Base-by-base conservation (phyloP, 371 early-diverging fungal genomes). In the Mucor saturninus region DNA sequence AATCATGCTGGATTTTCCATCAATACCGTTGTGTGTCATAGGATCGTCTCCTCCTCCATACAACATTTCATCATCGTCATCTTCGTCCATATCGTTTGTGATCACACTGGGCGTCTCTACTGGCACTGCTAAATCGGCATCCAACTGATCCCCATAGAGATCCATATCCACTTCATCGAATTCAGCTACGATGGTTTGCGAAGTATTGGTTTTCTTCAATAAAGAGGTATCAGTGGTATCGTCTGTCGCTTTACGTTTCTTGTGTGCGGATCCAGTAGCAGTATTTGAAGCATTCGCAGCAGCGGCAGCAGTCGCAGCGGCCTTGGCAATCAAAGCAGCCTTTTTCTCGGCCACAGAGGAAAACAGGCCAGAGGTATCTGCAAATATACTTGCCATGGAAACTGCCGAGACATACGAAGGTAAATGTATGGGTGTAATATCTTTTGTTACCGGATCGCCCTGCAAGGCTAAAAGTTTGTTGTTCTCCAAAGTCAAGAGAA, bases 401-500 rank as follows among this genome's bases (percentile, higher is more conserved):
- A 85, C 74, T 21, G 58, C 26, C 42, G 65, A 70, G 28, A 86
- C 64, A 32, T 57, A 48, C 11, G 74, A 59, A 0, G 86, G 79
- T 6, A 81, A 64, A 30, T 65, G 67, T 2, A 78, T 64, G 8
- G 62, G 35, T 5, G 71, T 58, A 5, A 87, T 64, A 40, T 83
- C 78, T 35, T 81, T 83, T 7, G 83, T 80, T 3, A 59, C 71
- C 5, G 79, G 68, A 61, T 92, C 85, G 0, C 85, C 86, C 62
- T 83, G 76, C 11, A 90, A 75, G 13, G 91, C 67, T n/a, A 81
- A 58, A 11, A 90, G 73, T 5, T 84, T 81, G 10, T 89, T 90
- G 54, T 82, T 83, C 53, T 85, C 87, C 61, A 88, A 73, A 43
- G 84, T 78, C 7, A 96, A 64, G n/a, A 95, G 58, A 14, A 96